Base-by-base conservation (phyloP, 2,329 filamentous ascomycete species). In the Penicillium sp. region DNA sequence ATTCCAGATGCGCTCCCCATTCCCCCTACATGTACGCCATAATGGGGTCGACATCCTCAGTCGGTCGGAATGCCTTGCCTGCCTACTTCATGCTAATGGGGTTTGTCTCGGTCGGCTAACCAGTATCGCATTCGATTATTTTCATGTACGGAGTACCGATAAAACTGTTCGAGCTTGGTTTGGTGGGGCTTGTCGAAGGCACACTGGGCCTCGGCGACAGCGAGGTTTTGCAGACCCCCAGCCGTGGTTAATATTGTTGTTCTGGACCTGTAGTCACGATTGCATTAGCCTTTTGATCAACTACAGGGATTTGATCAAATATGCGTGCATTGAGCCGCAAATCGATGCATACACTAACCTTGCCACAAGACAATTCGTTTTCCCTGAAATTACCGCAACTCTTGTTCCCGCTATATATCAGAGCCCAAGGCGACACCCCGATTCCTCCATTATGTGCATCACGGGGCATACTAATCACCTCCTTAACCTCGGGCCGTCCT, bases 21-120 rank as follows among this genome's bases (percentile, higher is more conserved):
- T 34, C 4, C 50, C 54, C 4, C 54, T 56, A 18, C n/a, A 14
- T 31, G 24, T 56, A 53, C 2, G 53, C 35, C 52, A 61, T 55
- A 3, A 61, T 56, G 0, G 58, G 56, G 46, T 61, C 53, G 10
- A 61, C 55, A 29, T 61, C 53, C 22, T 59, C 54, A 7, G 50
- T 58, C 3, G 58, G 58, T 45, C 53, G 32, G 45, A 62, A 61
- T 22, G 47, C 53, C 48, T 61, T 62, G 11, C 56, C 57, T 20
- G 56, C 56, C 54, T 56, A 60, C 1, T 40, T 52, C 53, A 59
- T 54, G 2, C 16, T 11, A 5, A 31, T 50, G 22, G 60, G 53
- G 9, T 47, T 62, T n/a, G 37, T 34, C 52, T 58, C 52, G 24
- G 50, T 55, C 11, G 54, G 57, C 20, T 59, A 56, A 44, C 40